These are phyloP conservation scores for Fraxinus pennsylvanica DNA, from an alignment of 257 asterid species.

Conservation along the genomic window DNA sequence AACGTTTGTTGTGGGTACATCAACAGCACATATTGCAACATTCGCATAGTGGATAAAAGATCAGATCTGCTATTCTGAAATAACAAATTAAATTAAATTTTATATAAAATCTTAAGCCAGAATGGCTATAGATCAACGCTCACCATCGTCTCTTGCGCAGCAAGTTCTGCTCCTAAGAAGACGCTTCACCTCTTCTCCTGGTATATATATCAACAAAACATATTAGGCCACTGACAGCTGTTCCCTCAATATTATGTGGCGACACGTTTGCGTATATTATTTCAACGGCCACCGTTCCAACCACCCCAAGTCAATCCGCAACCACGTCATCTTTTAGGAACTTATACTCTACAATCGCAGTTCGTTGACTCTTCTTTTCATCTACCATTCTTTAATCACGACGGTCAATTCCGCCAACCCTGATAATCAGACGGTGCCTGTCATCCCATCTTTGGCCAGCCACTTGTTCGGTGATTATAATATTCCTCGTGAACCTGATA, in stretches of 20 bases:
- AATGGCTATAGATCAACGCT: not conserved
- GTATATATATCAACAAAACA: no score
- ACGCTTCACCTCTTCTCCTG: not conserved
- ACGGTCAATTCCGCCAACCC: not conserved
- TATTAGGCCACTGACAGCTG: not conserved
- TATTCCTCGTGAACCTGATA: constrained; percentile 16
- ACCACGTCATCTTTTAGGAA: constrained; percentile 23
- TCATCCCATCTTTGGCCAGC: constrained; percentile 1
- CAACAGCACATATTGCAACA: no score
- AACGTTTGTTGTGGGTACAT: no score
- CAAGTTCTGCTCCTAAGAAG: constrained; percentile 17
- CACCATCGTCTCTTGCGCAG: constrained; percentile 16
- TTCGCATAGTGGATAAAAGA: no score
- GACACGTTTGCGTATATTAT: constrained; percentile 40
- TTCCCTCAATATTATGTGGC: constrained; percentile 38
- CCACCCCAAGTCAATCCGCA: constrained; percentile 14
- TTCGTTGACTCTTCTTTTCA: not conserved
- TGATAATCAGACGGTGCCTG: constrained; percentile 26
- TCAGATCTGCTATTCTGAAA: no score
- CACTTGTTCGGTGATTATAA: constrained; percentile 35
- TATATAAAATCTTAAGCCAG: no score
- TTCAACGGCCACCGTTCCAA: not conserved
- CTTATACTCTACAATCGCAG: constrained; percentile 22
- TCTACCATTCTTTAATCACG: constrained; percentile 3
- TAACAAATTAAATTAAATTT: no score